Base-by-base conservation (phyloP, 257 asterid species). In the Fraxinus pennsylvanica region DNA sequence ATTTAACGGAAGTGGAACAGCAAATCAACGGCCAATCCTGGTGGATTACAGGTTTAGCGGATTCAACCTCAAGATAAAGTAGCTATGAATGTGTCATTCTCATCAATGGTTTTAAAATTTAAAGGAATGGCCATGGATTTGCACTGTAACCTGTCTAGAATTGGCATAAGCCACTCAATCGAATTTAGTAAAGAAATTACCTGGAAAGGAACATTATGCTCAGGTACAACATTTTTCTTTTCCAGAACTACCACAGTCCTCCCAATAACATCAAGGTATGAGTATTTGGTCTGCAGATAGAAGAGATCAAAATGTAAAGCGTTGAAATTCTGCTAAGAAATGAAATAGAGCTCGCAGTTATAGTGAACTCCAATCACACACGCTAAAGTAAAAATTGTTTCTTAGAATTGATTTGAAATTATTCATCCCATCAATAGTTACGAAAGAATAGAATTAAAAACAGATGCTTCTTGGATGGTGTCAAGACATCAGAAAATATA, bases 191-290 rank as follows among this genome's bases (percentile, higher is more conserved):
- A 57, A 77, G 39, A 71, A 66, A 77, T 86, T 89, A 96, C 99
- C 99, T 93, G 99, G 90, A 96, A 92, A 79, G 91, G 94, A 85
- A 87, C 74, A 80, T 92, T 90, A 84, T 96, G 98, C 80, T 96
- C 99, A 73, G 98, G 98, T 82, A 92, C 97, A 47, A 96, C 95
- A 81, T 96, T 96, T 74, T 76, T 86, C 90, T 92, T 96, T 79
- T 91, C 96, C 84, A 93, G 84, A 83, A 96, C 99, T 72, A 96
- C 86, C 75, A 96, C 99, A 52, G 97, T 90, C 85, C 99, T 89
- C 80, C 99, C 99, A 81, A 90, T 81, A 77, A 96, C 90, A 84
- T 96, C 99, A 81, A 96, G 99, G 88, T 96, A 96, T 6, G 99
- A 93, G 85, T 89, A 88, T 87, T 92, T 96, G 72, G 71, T 93